Conservation (phyloP, 2,329 filamentous ascomycete genomes). For the Ophiosphaerella herpotricha region DNA sequence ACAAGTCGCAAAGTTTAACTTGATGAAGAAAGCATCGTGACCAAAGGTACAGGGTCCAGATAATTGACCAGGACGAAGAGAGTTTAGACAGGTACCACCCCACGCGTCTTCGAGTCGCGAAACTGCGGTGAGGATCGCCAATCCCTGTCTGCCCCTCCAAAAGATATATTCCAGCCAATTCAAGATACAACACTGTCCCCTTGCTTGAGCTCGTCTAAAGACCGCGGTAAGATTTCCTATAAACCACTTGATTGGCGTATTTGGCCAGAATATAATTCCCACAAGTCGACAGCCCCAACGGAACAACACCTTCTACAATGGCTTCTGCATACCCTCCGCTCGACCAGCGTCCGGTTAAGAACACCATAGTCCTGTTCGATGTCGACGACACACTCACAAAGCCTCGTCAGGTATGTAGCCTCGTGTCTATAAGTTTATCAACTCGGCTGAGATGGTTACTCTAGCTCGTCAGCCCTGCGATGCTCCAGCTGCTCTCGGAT, state of each 20-base stretch:
- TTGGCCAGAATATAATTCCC: not conserved
- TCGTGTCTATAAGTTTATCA: not conserved
- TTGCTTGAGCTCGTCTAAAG: conserved; percentile 6
- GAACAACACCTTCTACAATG: conserved; percentile 29
- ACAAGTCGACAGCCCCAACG: not conserved
- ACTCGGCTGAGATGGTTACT: conserved; percentile 13
- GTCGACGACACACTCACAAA: conserved; percentile 91
- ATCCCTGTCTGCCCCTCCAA: conserved; percentile 30
- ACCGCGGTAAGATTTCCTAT: not conserved
- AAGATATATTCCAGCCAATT: conserved; percentile 11
- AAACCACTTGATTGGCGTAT: not conserved
- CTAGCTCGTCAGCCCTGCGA: conserved; percentile 75
- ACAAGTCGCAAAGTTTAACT: conserved; percentile 3
- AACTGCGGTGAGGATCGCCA: conserved; percentile 25
- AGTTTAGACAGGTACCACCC: conserved; percentile 17
- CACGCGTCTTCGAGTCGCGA: conserved; percentile 19
- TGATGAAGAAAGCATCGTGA: conserved; percentile 10
- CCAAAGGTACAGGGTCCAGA: conserved; percentile 10
- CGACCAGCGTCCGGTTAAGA: conserved; percentile 81
- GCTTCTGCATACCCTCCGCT: conserved; percentile 70
- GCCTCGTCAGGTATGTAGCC: conserved; percentile 68
- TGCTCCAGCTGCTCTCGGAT: conserved; percentile 76
- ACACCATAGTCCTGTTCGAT: conserved; percentile 95
- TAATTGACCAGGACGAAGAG: conserved; percentile 7
- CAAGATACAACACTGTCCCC: conserved; percentile 10